Conservation (phyloP, 164 flowering plant species). For the Chloranthus sessilifolius region DNA sequence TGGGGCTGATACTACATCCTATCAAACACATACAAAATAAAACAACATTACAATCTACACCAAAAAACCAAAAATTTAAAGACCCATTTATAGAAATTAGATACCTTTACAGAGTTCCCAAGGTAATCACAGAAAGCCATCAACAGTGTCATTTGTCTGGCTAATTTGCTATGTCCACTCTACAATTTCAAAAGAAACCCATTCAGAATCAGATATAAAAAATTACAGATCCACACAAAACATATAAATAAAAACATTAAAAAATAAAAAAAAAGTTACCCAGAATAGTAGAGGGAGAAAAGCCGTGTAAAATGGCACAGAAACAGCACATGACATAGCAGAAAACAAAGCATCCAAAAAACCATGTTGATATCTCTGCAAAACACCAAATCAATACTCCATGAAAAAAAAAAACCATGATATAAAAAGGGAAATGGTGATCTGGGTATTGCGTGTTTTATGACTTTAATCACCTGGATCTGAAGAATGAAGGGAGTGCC, state of each 20-base stretch:
- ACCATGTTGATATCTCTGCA: constrained; percentile 70
- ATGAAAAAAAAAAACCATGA: not conserved
- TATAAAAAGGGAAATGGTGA: constrained; percentile 4
- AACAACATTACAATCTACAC: too few relatives aligned
- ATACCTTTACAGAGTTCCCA: constrained; percentile 85
- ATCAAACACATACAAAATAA: constrained; percentile 4
- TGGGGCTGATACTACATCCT: constrained; percentile 95
- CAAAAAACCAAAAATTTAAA: not conserved
- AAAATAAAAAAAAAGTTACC: constrained; percentile 40
- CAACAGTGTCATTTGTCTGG: constrained; percentile 95
- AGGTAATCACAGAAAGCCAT: constrained; percentile 94
- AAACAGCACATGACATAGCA: constrained; percentile 82
- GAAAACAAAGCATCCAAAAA: constrained; percentile 74
- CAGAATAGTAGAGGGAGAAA: constrained; percentile 96
- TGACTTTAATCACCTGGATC: constrained; percentile 95
- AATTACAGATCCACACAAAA: not conserved
- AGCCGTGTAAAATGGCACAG: constrained; percentile 97
- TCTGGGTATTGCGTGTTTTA: constrained; percentile 12
- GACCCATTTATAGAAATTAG: not conserved
- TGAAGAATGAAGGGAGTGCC: constrained; percentile 53
- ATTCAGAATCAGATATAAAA: not conserved
- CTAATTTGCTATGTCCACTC: constrained; percentile 97
- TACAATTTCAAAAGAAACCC: constrained; percentile 27
- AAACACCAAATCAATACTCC: constrained; percentile 9
- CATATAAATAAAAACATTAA: not conserved